A percentile compares a stretch with the other conserved stretches of the same genome.
Conservation (phyloP, 352 stramenopile genomes). For the Hyaloperonospora brassicae region DNA sequence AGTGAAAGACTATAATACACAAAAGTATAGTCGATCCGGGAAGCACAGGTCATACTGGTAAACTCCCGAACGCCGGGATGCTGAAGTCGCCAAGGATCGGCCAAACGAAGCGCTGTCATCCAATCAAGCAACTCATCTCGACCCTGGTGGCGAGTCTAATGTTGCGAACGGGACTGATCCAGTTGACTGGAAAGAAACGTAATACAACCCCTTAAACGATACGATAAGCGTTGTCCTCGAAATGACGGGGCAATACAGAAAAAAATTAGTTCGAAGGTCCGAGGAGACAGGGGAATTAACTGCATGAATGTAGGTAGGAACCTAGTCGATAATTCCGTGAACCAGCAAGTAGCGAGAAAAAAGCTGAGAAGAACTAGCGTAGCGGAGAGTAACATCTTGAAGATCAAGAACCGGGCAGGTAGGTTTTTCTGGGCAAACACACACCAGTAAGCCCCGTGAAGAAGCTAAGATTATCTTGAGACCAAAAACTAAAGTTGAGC, state of each 20-base stretch:
- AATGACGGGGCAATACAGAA: neutral
- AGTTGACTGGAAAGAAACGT: conserved; percentile 1
- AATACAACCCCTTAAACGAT: conserved; percentile 1
- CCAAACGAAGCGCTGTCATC: neutral
- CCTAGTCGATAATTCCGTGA: neutral
- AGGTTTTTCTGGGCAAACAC: neutral
- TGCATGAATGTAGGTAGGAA: conserved; percentile 7
- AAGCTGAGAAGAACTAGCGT: neutral
- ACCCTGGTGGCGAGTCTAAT: too few species aligned
- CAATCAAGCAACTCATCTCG: too few species aligned
- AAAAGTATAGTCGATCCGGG: conserved; percentile 4
- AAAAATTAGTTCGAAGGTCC: neutral
- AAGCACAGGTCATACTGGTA: neutral
- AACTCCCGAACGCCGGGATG: neutral
- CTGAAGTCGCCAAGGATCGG: neutral
- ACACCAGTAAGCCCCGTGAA: conserved; percentile 4
- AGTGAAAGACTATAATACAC: too few species aligned
- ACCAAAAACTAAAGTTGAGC: conserved; percentile 14
- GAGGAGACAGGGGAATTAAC: conserved; percentile 6
- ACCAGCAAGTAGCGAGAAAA: conserved; percentile 8
- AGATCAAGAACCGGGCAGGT: conserved; percentile 1
- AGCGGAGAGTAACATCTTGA: neutral
- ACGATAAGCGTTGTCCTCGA: neutral
- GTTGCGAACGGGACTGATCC: too few species aligned
- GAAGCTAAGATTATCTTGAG: conserved; percentile 7